Evolutionary conservation across 257 asterid species (phyloP).

Genomic region (Petunia secreta): DNA sequence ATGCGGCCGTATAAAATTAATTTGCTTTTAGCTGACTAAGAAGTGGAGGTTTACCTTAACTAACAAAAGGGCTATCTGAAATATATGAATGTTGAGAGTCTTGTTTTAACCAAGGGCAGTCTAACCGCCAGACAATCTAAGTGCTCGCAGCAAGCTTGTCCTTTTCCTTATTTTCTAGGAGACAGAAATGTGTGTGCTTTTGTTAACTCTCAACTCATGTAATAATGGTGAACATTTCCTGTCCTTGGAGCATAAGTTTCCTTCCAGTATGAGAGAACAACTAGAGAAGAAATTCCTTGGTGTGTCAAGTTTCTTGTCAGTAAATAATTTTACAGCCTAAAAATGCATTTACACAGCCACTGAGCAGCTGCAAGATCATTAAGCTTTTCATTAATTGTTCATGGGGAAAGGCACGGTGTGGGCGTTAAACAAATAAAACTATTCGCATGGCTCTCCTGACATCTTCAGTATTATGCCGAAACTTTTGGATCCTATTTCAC

Average conservation of each 20-base stretch:
- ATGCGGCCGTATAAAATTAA: neutral
- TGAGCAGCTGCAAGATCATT: neutral
- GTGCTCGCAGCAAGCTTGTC: neutral
- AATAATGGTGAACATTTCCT: neutral
- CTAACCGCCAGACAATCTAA: neutral
- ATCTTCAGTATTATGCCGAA: too few relatives aligned
- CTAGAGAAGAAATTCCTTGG: neutral
- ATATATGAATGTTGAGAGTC: neutral
- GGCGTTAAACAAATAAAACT: neutral
- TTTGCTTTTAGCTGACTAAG: neutral
- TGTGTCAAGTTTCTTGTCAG: neutral
- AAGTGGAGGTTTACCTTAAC: neutral
- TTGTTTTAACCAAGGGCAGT: neutral
- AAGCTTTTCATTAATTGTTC: neutral
- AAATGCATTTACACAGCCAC: neutral
- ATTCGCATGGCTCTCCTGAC: neutral
- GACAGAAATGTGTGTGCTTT: too few relatives aligned
- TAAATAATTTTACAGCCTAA: neutral
- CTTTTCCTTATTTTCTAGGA: neutral
- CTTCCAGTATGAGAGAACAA: neutral
- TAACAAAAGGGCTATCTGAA: neutral
- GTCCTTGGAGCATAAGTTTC: neutral
- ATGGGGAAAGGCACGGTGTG: neutral
- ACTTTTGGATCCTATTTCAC: slow-evolving; percentile 1
- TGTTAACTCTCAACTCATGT: too few relatives aligned